Percentiles rank a stretch among this genome's conserved stretches.
phyloP scores from a whole-genome alignment of 768 basidiomycete species.

The Porphyrellus cyaneotinctus region DNA sequence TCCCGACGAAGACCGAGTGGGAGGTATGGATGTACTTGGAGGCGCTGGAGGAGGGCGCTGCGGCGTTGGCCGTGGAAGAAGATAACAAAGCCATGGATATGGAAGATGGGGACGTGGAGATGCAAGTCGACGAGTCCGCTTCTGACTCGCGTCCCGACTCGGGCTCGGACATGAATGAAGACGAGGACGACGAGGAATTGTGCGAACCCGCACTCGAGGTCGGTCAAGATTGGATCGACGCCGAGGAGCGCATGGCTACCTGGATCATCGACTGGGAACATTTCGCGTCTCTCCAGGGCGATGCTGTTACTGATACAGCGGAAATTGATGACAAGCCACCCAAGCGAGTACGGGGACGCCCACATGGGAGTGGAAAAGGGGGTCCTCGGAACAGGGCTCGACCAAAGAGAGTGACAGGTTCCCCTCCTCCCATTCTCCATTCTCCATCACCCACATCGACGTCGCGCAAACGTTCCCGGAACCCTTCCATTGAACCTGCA shows the following conservation, averaged over 20 bases:
- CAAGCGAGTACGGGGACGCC: constrained; percentile 14
- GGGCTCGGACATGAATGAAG: background rate
- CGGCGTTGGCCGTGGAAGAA: constrained; percentile 12
- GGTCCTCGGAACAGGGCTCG: background rate
- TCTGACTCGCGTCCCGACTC: constrained; percentile 28
- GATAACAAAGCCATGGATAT: constrained; percentile 7
- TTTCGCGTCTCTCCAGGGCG: background rate
- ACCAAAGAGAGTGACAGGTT: background rate
- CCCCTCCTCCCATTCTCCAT: background rate
- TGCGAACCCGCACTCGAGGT: constrained; percentile 34
- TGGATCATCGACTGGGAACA: constrained; percentile 17
- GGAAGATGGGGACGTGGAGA: constrained; percentile 1
- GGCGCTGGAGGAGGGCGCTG: constrained; percentile 36
- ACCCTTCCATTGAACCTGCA: background rate
- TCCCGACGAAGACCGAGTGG: constrained; percentile 60
- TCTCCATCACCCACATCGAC: background rate
- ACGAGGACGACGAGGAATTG: background rate
- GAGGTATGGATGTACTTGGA: constrained; percentile 71
- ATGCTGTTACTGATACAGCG: background rate
- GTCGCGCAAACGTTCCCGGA: background rate
- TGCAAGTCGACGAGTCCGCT: background rate
- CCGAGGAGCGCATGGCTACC: constrained; percentile 32
- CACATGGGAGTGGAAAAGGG: background rate
- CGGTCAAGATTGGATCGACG: constrained; percentile 33
- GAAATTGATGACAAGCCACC: background rate